Conservation (phyloP, 1,284 basidiomycete species). For the Trichosporon inkin region DNA sequence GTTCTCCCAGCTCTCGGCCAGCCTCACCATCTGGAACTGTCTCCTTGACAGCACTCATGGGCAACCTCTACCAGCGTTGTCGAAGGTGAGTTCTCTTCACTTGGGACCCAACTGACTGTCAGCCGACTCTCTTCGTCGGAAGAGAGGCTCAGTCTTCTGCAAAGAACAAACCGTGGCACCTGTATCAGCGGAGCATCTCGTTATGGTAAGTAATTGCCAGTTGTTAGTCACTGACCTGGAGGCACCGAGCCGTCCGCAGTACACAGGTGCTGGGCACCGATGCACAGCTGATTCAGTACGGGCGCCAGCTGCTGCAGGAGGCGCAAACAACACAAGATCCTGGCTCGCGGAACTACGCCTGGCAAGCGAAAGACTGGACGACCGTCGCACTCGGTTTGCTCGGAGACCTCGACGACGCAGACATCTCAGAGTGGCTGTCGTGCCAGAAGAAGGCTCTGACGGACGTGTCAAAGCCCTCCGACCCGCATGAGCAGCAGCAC, state of each 20-base stretch:
- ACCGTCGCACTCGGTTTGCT: conserved; percentile 12
- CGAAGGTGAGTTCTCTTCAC: background rate
- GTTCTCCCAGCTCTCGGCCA: conserved; percentile 27
- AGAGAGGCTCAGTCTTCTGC: background rate
- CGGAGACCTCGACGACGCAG: conserved; percentile 9
- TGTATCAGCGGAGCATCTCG: conserved; percentile 28
- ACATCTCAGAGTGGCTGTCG: conserved; percentile 10
- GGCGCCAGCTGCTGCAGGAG: conserved; percentile 8
- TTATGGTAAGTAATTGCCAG: conserved; percentile 24
- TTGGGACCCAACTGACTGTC: conserved; percentile 16
- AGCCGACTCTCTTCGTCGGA: conserved; percentile 11
- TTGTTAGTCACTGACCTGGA: background rate
- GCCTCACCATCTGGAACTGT: conserved; percentile 23
- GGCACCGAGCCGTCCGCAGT: conserved; percentile 12
- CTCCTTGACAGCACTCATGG: conserved; percentile 3
- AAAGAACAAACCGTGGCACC: conserved; percentile 19
- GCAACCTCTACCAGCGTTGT: background rate
- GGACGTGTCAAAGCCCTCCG: background rate
- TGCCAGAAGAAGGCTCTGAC: conserved; percentile 10
- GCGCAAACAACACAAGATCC: conserved; percentile 10
- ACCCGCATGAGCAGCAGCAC: background rate
- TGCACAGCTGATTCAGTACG: conserved; percentile 10
- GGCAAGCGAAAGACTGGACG: conserved; percentile 32
- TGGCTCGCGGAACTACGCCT: conserved; percentile 21
- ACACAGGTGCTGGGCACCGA: background rate